A percentile compares a stretch with the other conserved stretches of the same genome.
These are phyloP conservation scores for Barnettozyma californica DNA, from an alignment of 805 yeast genomes.

Conservation along the genomic window DNA sequence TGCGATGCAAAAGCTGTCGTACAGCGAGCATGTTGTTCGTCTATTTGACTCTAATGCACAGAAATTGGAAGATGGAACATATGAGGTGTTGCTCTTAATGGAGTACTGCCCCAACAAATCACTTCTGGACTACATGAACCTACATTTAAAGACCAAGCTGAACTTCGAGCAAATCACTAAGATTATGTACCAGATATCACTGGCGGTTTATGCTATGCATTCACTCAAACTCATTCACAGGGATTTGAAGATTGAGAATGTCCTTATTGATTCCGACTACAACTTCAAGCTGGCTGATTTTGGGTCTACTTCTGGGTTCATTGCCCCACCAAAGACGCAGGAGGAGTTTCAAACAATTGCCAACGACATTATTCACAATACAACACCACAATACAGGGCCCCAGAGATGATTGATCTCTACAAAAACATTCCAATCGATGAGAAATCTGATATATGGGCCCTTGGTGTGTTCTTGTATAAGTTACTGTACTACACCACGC, in stretches of 20 bases:
- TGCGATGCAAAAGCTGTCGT: slow-evolving; percentile 60
- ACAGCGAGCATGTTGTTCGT: slow-evolving; percentile 55
- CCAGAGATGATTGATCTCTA: slow-evolving; percentile 81
- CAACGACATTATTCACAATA: slow-evolving; percentile 81
- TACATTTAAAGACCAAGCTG: slow-evolving; percentile 72
- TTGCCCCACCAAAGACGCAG: slow-evolving; percentile 70
- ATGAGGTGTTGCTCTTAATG: slow-evolving; percentile 89
- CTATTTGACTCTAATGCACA: slow-evolving; percentile 78
- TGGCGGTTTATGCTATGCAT: slow-evolving; percentile 86
- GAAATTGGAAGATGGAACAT: slow-evolving; percentile 45
- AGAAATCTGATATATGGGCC: slow-evolving; percentile 85
- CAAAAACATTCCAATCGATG: slow-evolving; percentile 67
- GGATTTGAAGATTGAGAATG: slow-evolving; percentile 93
- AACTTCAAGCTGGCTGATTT: slow-evolving; percentile 87
- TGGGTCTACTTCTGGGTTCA: slow-evolving; percentile 75
- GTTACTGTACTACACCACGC: slow-evolving; percentile 76
- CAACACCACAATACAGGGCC: slow-evolving; percentile 89
- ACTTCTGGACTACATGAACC: slow-evolving; percentile 86
- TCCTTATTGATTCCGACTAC: slow-evolving; percentile 64
- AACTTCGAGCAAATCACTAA: slow-evolving; percentile 70
- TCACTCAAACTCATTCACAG: slow-evolving; percentile 69
- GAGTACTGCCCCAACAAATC: slow-evolving; percentile 88
- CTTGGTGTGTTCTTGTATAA: slow-evolving; percentile 74
- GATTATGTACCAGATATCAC: slow-evolving; percentile 76
- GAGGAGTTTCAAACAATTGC: slow-evolving; percentile 71